A percentile compares a stretch with the other conserved stretches of the same genome.
Conservation (phyloP, 106 monocot genomes). For the Posidonia australis region DNA sequence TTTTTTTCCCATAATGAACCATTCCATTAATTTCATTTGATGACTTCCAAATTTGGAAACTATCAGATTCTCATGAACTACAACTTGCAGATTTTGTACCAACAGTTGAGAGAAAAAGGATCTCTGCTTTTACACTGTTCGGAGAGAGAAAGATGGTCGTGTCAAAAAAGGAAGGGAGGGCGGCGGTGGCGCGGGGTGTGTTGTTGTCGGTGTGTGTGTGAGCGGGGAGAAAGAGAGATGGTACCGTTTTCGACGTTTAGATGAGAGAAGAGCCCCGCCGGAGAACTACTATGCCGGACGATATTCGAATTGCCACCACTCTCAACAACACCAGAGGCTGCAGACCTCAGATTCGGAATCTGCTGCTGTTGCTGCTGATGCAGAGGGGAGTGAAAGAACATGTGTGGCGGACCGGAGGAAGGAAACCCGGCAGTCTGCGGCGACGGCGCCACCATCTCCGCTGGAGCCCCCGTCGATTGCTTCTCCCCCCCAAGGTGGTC, state of each 20-base stretch:
- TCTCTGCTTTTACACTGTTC: no score
- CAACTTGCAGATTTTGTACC: no score
- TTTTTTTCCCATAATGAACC: no score
- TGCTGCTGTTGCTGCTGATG: constrained; percentile 21
- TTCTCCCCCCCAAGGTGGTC: constrained; percentile 24
- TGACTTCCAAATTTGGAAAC: no score
- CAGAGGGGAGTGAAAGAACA: constrained; percentile 43
- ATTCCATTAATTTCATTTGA: no score
- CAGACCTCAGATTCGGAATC: background rate
- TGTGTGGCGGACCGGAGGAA: constrained; percentile 26
- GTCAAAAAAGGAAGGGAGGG: no score
- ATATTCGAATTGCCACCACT: background rate
- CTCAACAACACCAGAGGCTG: background rate
- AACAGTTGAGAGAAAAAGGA: no score
- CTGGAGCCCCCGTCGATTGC: constrained; percentile 1
- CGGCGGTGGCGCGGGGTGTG: no score
- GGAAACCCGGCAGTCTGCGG: background rate
- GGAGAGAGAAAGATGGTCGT: no score
- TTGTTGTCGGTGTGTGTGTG: no score
- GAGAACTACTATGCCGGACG: constrained; percentile 7
- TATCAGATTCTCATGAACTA: no score
- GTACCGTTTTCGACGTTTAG: constrained; percentile 17
- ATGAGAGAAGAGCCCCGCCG: constrained; percentile 12
- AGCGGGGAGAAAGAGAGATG: no score
- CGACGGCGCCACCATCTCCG: background rate